phyloP scores from a whole-genome alignment of 2,329 filamentous ascomycete genomes.

The Catunica adiposa region DNA sequence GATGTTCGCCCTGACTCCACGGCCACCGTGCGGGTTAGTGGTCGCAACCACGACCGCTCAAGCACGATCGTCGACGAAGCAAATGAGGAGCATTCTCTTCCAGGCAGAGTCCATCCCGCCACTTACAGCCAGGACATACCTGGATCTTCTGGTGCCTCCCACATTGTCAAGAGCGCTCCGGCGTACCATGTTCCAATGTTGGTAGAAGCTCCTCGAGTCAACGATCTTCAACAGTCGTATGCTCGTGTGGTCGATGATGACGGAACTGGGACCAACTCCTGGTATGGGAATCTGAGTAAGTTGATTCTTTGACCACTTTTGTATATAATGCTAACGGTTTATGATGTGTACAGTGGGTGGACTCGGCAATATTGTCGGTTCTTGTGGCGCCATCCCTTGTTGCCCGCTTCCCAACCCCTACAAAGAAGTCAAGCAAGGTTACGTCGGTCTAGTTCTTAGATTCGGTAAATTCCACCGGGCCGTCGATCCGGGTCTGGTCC shows the following conservation, averaged over 20 bases:
- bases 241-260: constrained; percentile 49
- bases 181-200: constrained; percentile 37
- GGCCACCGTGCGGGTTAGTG: no score
- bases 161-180: neutral
- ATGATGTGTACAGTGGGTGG: constrained; percentile 40
- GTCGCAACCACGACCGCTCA: no score
- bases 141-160: neutral
- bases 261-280: constrained; percentile 52
- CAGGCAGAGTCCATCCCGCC: no score
- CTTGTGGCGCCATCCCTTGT: constrained; percentile 74
- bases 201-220: constrained; percentile 64
- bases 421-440: constrained; percentile 80
- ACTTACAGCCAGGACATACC: no score
- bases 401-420: constrained; percentile 88
- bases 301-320: constrained; percentile 15
- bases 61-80: no score
- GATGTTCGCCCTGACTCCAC: no score
- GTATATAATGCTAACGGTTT: neutral
- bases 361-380: constrained; percentile 60
- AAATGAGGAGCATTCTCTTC: no score
- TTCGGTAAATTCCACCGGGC: constrained; percentile 91
- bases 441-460: constrained; percentile 88
- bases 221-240: constrained; percentile 74
- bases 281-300: constrained; percentile 79
- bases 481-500: constrained; percentile 90